Percentiles rank a stretch among this genome's conserved stretches.
These are phyloP conservation scores for Asterophora parasitica DNA, from an alignment of 768 basidiomycete species.

Conservation along the genomic window DNA sequence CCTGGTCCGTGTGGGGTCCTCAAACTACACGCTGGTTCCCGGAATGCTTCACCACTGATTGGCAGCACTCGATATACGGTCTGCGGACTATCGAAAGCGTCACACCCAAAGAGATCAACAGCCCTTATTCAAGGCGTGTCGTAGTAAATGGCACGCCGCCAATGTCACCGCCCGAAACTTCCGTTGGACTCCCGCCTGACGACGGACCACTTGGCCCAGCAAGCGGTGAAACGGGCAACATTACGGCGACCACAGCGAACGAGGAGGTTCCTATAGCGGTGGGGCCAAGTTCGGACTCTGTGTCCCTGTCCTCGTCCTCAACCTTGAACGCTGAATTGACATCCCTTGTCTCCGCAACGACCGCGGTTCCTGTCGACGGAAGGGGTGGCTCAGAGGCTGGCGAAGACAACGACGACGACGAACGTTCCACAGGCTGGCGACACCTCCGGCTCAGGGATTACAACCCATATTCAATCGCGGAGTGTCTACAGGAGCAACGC, in stretches of 20 bases:
- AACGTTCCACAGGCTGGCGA: slow-evolving; percentile 11
- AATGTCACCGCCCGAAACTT: too few species aligned
- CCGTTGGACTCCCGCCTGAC: too few species aligned
- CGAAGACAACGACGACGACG: not conserved
- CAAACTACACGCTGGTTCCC: slow-evolving; percentile 50
- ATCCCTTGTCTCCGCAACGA: too few species aligned
- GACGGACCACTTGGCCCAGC: too few species aligned
- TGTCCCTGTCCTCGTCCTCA: too few species aligned
- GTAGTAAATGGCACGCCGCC: not conserved
- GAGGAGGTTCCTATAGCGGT: too few species aligned
- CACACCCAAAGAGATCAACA: slow-evolving; percentile 1
- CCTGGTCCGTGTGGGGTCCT: slow-evolving; percentile 51
- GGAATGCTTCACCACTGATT: slow-evolving; percentile 45
- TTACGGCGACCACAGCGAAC: too few species aligned
- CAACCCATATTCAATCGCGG: slow-evolving; percentile 28
- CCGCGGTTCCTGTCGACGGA: too few species aligned
- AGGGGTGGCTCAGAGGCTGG: too few species aligned
- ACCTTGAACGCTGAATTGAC: too few species aligned
- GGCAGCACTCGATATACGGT: slow-evolving; percentile 53
- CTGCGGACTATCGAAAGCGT: slow-evolving; percentile 46
- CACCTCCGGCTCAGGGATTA: slow-evolving; percentile 34
- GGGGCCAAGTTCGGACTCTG: too few species aligned
- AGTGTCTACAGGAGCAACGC: slow-evolving; percentile 11
- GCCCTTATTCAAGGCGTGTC: not conserved
- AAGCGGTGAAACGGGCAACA: too few species aligned